These are phyloP conservation scores for Pichia cactophila DNA, from an alignment of 1,139 yeast genomes.

Conservation along the genomic window DNA sequence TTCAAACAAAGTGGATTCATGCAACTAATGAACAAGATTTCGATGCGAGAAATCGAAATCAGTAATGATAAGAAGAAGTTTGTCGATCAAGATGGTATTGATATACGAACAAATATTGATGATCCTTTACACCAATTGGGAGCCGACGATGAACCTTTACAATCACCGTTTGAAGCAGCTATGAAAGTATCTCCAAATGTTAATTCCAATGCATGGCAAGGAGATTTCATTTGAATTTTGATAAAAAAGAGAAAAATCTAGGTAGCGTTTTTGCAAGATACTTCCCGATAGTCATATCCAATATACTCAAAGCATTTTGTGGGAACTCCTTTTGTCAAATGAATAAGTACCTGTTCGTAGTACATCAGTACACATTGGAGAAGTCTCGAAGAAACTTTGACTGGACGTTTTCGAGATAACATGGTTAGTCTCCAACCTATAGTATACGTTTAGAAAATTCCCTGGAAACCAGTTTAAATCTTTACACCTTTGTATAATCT, in stretches of 20 bases:
- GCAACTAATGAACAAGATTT: slow-evolving; percentile 27
- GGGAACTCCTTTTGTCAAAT: too few species aligned
- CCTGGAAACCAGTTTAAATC: too few species aligned
- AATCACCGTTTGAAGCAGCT: slow-evolving; percentile 9
- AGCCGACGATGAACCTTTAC: neutral
- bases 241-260: neutral
- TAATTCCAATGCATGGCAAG: slow-evolving; percentile 8
- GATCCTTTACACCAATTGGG: slow-evolving; percentile 5
- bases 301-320: too few species aligned
- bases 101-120: slow-evolving; percentile 3
- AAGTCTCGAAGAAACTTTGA: too few species aligned
- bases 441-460: too few species aligned
- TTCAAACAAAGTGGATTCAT: slow-evolving; percentile 29
- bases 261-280: too few species aligned
- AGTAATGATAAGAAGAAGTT: slow-evolving; percentile 23
- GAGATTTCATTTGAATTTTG: slow-evolving; percentile 6
- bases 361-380: too few species aligned
- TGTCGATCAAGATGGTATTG: slow-evolving; percentile 17
- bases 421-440: too few species aligned
- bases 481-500: too few species aligned
- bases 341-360: too few species aligned
- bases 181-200: slow-evolving; percentile 6
- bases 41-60: slow-evolving; percentile 28
- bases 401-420: too few species aligned
- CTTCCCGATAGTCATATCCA: too few species aligned